Percentiles rank a stretch among this genome's conserved stretches.
phyloP scores from a whole-genome alignment of 164 flowering plant species.

The Macadamia integrifolia region DNA sequence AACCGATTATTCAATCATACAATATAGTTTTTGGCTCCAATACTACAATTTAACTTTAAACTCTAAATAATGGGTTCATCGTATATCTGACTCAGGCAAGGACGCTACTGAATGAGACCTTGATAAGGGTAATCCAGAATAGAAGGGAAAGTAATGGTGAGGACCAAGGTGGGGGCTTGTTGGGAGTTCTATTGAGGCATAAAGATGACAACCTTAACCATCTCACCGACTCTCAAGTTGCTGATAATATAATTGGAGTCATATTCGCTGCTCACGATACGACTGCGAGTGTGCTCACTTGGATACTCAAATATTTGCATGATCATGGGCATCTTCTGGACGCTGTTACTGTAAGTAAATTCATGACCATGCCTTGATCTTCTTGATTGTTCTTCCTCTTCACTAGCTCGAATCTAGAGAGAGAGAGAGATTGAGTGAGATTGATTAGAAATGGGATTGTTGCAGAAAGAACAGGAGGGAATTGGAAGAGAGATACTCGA shows the following conservation, averaged over 20 bases:
- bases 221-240: conserved; percentile 64
- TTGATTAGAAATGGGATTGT: background rate
- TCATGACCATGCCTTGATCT: no score
- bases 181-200: conserved; percentile 37
- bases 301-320: conserved; percentile 71
- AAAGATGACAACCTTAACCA: conserved; percentile 21
- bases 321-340: conserved; percentile 50
- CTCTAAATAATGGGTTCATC: no score
- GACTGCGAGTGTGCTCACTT: conserved; percentile 83
- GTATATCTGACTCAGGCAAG: conserved; percentile 53
- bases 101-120: conserved; percentile 41
- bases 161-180: conserved; percentile 34
- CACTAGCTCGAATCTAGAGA: no score
- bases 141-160: conserved; percentile 35
- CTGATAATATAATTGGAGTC: conserved; percentile 84
- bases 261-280: conserved; percentile 94
- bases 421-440: background rate
- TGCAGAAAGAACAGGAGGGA: conserved; percentile 73
- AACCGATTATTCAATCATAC: no score
- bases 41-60: no score
- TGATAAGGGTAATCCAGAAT: conserved; percentile 46
- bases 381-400: no score
- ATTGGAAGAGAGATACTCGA: conserved; percentile 30
- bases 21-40: no score
- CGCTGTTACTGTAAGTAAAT: conserved; percentile 52